Evolutionary conservation across 2,329 filamentous ascomycete species (phyloP).

Genomic region (Endoconidiophora laricicola): DNA sequence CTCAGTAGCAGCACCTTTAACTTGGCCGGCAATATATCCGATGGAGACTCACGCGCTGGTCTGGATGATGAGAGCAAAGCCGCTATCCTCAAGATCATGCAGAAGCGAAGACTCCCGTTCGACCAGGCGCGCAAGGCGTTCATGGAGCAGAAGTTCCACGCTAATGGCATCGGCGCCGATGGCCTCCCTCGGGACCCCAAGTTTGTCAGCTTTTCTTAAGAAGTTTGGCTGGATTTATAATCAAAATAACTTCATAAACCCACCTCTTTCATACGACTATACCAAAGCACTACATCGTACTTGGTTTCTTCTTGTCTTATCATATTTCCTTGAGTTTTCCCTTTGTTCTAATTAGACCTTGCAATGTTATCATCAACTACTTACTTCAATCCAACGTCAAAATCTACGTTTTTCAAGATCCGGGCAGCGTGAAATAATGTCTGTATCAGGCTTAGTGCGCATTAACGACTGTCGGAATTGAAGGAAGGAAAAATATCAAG

Average conservation of each 20-base stretch:
- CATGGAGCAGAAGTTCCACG: constrained; percentile 72
- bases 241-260: background rate
- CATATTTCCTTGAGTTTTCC: background rate
- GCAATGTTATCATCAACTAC: background rate
- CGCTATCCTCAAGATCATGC: constrained; percentile 84
- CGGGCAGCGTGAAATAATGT: no score
- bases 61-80: constrained; percentile 66
- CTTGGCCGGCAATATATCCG: constrained; percentile 60
- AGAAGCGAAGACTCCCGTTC: constrained; percentile 62
- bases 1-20: constrained; percentile 74
- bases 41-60: constrained; percentile 61
- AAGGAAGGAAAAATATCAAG: no score
- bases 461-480: no score
- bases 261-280: background rate
- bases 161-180: constrained; percentile 76
- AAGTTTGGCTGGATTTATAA: background rate
- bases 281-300: background rate
- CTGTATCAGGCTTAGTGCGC: no score
- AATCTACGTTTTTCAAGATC: no score
- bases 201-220: constrained; percentile 66
- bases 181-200: constrained; percentile 82
- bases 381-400: no score
- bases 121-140: constrained; percentile 80
- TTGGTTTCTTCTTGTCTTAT: background rate
- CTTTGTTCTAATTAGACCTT: background rate